Evolutionary conservation across 2,329 filamentous ascomycete species (phyloP).

Genomic region (Diatrype stigma): DNA sequence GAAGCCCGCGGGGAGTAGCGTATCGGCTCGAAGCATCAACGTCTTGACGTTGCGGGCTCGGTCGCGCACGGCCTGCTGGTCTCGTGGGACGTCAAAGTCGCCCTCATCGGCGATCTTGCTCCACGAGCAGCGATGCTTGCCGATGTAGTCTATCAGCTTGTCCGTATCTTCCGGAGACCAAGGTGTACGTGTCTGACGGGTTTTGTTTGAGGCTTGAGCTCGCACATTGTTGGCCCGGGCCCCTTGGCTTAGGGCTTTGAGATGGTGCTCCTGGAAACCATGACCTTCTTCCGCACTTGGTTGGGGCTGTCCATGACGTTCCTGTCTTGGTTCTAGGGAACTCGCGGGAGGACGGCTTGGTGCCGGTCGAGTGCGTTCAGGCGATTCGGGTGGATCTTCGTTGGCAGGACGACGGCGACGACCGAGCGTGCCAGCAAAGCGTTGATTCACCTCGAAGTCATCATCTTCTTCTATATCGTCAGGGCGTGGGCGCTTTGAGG

Average conservation of each 20-base stretch:
- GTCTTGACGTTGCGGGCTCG: constrained; percentile 56
- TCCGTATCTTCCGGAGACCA: constrained; percentile 42
- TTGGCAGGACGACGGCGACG: constrained; percentile 4
- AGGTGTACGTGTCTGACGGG: constrained; percentile 26
- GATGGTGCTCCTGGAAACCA: constrained; percentile 10
- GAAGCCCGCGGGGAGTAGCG: constrained; percentile 42
- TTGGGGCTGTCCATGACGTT: background rate
- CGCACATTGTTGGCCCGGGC: constrained; percentile 15
- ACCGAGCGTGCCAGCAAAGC: constrained; percentile 14
- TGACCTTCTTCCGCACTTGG: constrained; percentile 1
- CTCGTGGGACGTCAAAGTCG: constrained; percentile 39
- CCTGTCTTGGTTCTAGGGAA: background rate
- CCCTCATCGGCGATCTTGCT: constrained; percentile 31
- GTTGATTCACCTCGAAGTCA: constrained; percentile 20
- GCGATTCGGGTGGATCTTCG: background rate
- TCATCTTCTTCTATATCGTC: constrained; percentile 5
- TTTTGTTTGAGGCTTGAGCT: constrained; percentile 7
- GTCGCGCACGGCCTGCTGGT: constrained; percentile 54
- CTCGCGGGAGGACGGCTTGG: background rate
- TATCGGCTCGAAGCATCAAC: constrained; percentile 43
- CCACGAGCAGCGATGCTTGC: constrained; percentile 35
- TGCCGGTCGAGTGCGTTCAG: constrained; percentile 14
- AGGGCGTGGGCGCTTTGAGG: constrained; percentile 4
- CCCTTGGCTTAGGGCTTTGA: constrained; percentile 14
- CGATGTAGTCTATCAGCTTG: constrained; percentile 39